phyloP scores from a whole-genome alignment of 441 rosid species.

The Raphanus hybrid region DNA sequence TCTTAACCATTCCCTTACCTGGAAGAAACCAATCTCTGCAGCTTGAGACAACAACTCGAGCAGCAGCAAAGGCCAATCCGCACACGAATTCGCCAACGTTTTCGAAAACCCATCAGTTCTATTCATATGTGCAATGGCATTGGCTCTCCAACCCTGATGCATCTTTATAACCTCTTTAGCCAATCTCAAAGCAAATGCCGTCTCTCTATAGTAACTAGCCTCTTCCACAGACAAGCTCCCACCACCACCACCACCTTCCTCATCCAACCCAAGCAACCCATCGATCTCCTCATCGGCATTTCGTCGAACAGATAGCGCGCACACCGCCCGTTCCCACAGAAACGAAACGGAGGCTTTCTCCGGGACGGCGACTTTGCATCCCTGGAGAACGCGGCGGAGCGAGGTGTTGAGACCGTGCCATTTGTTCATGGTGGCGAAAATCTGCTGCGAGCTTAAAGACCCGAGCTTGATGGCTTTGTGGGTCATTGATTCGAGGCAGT shows the following conservation, averaged over 20 bases:
- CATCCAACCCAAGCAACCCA: constrained; percentile 57
- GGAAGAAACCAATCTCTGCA: constrained; percentile 87
- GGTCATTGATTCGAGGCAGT: constrained; percentile 88
- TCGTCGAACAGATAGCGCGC: constrained; percentile 67
- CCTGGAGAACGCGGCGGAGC: constrained; percentile 59
- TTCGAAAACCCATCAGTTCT: constrained; percentile 75
- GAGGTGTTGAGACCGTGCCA: constrained; percentile 76
- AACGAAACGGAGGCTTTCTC: constrained; percentile 59
- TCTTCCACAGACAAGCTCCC: constrained; percentile 69
- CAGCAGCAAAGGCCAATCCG: constrained; percentile 94
- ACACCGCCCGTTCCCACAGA: constrained; percentile 85
- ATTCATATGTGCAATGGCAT: constrained; percentile 85
- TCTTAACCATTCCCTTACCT: constrained; percentile 52
- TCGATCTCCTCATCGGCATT: constrained; percentile 87
- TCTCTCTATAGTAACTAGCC: constrained; percentile 80
- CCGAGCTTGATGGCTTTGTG: constrained; percentile 75
- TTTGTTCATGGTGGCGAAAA: constrained; percentile 77
- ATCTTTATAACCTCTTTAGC: constrained; percentile 78
- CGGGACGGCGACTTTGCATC: constrained; percentile 44
- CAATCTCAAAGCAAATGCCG: constrained; percentile 71
- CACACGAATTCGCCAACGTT: constrained; percentile 78
- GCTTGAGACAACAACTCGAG: constrained; percentile 89
- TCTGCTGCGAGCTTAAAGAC: constrained; percentile 73
- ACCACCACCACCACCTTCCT: constrained; percentile 44
- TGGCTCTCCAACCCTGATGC: constrained; percentile 79